These are phyloP conservation scores for Tremellales sp. DNA, from an alignment of 1,284 basidiomycete species.

Conservation along the genomic window DNA sequence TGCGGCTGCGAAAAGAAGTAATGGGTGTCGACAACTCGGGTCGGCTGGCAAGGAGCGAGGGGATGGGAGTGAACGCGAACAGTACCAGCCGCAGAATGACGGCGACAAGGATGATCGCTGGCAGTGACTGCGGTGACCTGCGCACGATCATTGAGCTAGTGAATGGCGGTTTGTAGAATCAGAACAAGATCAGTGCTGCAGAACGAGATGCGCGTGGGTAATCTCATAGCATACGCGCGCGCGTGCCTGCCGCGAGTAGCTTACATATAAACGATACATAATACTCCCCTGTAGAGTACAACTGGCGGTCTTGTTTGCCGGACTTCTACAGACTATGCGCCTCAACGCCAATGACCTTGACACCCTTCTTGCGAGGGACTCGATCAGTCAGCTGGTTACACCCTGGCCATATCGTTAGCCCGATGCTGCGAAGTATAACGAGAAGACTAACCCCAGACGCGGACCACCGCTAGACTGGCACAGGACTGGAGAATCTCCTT, in stretches of 20 bases:
- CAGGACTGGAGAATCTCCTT: conserved; percentile 63
- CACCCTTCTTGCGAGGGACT: conserved; percentile 45
- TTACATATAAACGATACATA: no score
- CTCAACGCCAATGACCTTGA: conserved; percentile 48
- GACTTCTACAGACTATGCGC: conserved; percentile 44
- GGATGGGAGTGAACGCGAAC: conserved; percentile 36
- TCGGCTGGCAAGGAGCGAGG: conserved; percentile 43
- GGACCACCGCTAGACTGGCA: conserved; percentile 28
- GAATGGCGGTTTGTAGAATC: no score
- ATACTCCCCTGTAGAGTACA: no score
- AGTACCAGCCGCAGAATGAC: conserved; percentile 35
- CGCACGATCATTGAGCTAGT: no score
- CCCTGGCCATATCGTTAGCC: conserved; percentile 19
- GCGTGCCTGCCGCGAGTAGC: no score
- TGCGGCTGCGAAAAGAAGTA: conserved; percentile 59
- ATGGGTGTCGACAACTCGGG: conserved; percentile 77
- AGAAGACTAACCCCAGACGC: conserved; percentile 45
- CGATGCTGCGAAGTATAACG: background rate
- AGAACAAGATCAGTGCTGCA: no score
- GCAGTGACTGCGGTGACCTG: no score
- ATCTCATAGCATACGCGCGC: no score
- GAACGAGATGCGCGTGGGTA: no score
- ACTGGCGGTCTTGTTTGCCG: no score
- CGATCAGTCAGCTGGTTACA: conserved; percentile 47
- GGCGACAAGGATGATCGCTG: conserved; percentile 12